Evolutionary conservation across 148 eudicot species (phyloP).

Genomic region (Rhododendron kiyosumense): DNA sequence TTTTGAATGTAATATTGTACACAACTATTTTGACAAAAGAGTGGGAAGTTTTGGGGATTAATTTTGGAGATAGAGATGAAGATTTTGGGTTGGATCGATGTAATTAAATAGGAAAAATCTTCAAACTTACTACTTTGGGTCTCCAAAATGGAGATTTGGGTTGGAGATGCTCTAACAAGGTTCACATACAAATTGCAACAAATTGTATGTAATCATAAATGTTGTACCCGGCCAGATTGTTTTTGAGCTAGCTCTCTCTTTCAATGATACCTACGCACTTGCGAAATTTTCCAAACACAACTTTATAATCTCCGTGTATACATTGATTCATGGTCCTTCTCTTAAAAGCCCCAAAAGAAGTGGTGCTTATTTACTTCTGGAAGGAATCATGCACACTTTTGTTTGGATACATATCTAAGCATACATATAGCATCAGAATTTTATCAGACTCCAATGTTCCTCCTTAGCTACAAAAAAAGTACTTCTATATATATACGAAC

Average conservation of each 20-base stretch:
- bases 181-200: background rate
- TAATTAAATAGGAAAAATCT: background rate
- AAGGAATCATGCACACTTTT: background rate
- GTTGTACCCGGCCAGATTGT: background rate
- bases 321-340: background rate
- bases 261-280: background rate
- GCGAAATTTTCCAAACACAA: background rate
- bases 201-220: too few species aligned
- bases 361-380: background rate
- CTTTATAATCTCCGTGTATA: background rate
- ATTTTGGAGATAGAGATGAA: background rate
- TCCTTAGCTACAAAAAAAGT: background rate
- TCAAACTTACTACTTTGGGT: background rate
- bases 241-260: background rate
- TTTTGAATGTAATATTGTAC: background rate
- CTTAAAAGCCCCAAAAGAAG: background rate
- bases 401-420: too few species aligned
- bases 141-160: background rate
- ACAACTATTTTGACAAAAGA: background rate
- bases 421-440: too few species aligned
- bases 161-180: background rate
- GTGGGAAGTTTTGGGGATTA: background rate
- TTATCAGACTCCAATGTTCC: background rate
- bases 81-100: background rate
- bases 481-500: background rate